A percentile compares a stretch with the other conserved stretches of the same genome.
These are phyloP conservation scores for Lichina pygmaea DNA, from an alignment of 495 filamentous ascomycete species.

Conservation along the genomic window DNA sequence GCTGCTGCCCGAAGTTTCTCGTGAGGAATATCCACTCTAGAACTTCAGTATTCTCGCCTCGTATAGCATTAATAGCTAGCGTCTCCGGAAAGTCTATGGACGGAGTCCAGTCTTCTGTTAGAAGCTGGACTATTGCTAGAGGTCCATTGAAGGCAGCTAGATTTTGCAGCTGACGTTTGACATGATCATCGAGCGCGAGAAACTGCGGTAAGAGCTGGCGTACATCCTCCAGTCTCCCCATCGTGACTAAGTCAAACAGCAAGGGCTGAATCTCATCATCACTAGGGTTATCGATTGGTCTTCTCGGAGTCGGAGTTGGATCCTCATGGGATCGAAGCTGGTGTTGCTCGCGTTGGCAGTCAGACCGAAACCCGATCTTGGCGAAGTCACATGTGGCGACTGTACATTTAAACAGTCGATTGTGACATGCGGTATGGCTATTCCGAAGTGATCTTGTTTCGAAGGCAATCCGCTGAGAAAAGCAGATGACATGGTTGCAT, in stretches of 20 bases:
- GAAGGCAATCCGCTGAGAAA: constrained; percentile 6
- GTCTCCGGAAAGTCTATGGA: no score
- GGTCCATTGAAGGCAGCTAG: no score
- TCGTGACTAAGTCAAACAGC: constrained; percentile 5
- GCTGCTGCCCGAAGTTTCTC: no score
- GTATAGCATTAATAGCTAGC: neutral
- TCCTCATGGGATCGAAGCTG: constrained; percentile 4
- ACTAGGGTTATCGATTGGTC: neutral
- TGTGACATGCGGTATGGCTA: constrained; percentile 4
- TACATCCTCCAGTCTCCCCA: constrained; percentile 4
- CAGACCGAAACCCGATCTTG: constrained; percentile 6
- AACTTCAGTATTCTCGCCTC: neutral
- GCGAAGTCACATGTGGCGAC: constrained; percentile 3
- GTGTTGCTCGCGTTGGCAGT: constrained; percentile 6
- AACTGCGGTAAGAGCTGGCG: constrained; percentile 1
- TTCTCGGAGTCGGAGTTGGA: neutral
- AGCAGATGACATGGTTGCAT: constrained; percentile 5
- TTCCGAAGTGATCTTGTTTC: constrained; percentile 1
- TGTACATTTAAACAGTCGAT: constrained; percentile 8
- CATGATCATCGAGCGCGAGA: neutral
- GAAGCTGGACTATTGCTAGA: no score
- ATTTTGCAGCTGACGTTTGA: no score
- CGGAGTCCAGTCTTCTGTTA: no score
- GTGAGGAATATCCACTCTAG: neutral
- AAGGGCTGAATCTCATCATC: constrained; percentile 6